These are phyloP conservation scores for Sugiyamaella qingdaonensis DNA, from an alignment of 805 yeast species.

Conservation along the genomic window DNA sequence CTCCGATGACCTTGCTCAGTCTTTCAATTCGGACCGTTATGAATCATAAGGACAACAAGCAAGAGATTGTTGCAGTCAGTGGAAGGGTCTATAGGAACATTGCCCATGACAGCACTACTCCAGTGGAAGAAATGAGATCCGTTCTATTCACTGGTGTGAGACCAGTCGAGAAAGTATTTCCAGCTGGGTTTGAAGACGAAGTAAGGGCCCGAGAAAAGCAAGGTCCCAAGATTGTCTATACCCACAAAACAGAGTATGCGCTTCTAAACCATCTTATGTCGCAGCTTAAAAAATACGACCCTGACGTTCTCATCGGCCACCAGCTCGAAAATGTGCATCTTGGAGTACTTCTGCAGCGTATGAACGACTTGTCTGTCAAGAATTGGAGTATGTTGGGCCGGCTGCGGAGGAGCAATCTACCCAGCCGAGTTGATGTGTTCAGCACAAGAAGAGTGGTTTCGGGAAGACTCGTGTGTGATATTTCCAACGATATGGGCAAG, in stretches of 20 bases:
- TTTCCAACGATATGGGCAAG: slow-evolving; percentile 92
- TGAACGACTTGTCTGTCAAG: slow-evolving; percentile 66
- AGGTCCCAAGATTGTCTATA: slow-evolving; percentile 39
- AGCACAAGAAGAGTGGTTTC: slow-evolving; percentile 54
- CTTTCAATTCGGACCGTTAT: slow-evolving; percentile 75
- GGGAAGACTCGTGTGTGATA: slow-evolving; percentile 87
- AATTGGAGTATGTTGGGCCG: slow-evolving; percentile 67
- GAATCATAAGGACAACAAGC: slow-evolving; percentile 69
- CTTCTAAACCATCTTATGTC: slow-evolving; percentile 73
- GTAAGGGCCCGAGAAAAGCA: slow-evolving; percentile 44
- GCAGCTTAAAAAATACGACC: slow-evolving; percentile 70
- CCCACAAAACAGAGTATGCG: slow-evolving; percentile 69
- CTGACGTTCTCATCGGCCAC: slow-evolving; percentile 89
- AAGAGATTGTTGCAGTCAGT: slow-evolving; percentile 83
- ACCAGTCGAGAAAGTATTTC: slow-evolving; percentile 61
- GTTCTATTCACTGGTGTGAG: slow-evolving; percentile 69
- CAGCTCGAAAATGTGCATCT: slow-evolving; percentile 72
- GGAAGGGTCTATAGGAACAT: slow-evolving; percentile 64
- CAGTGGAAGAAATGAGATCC: slow-evolving; percentile 56
- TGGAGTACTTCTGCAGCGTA: slow-evolving; percentile 75
- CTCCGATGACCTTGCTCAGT: slow-evolving; percentile 69
- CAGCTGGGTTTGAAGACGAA: slow-evolving; percentile 66
- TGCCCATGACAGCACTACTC: slow-evolving; percentile 71
- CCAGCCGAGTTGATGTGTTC: slow-evolving; percentile 54
- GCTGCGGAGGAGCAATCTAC: slow-evolving; percentile 65